phyloP scores from a whole-genome alignment of 2,329 filamentous ascomycete species.

The Monosporascus ibericus region DNA sequence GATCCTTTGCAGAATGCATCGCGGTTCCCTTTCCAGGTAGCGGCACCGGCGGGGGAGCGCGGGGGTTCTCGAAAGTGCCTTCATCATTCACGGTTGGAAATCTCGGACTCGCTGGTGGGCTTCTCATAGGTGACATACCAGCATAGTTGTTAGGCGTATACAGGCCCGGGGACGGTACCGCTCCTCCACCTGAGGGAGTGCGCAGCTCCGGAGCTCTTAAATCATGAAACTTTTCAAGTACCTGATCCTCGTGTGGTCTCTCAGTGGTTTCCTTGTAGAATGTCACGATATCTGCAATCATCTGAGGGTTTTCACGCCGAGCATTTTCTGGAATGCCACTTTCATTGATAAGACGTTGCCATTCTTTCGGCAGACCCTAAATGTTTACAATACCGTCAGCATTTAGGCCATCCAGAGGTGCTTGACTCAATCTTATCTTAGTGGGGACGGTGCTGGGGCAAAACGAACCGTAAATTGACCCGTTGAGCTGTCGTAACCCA shows the following conservation, averaged over 20 bases:
- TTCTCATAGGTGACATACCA: constrained; percentile 59
- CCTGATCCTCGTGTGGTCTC: constrained; percentile 71
- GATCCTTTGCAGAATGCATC: constrained; percentile 40
- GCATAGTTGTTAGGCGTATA: constrained; percentile 46
- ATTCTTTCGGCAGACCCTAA: constrained; percentile 92
- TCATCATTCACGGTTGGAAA: constrained; percentile 81
- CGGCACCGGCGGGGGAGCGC: constrained; percentile 86
- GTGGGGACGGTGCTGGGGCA: constrained; percentile 3
- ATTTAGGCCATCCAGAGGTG: constrained; percentile 1
- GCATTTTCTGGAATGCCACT: constrained; percentile 96
- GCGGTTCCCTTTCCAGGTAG: constrained; percentile 41
- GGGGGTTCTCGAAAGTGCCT: constrained; percentile 95
- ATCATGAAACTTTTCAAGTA: constrained; percentile 95
- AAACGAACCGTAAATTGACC: constrained; percentile 86
- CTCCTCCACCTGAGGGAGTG: constrained; percentile 34
- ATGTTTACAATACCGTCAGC: constrained; percentile 5
- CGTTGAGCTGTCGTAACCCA: constrained; percentile 93
- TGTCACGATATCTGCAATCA: constrained; percentile 89
- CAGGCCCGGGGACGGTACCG: constrained; percentile 45
- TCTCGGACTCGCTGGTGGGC: constrained; percentile 75
- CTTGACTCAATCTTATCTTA: background rate
- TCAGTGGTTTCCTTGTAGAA: constrained; percentile 96
- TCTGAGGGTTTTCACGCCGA: constrained; percentile 90
- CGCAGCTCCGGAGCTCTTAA: constrained; percentile 56
- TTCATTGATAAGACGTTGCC: constrained; percentile 92